phyloP scores from a whole-genome alignment of 2,329 filamentous ascomycete genomes.

The Sclerotinia spermophila region DNA sequence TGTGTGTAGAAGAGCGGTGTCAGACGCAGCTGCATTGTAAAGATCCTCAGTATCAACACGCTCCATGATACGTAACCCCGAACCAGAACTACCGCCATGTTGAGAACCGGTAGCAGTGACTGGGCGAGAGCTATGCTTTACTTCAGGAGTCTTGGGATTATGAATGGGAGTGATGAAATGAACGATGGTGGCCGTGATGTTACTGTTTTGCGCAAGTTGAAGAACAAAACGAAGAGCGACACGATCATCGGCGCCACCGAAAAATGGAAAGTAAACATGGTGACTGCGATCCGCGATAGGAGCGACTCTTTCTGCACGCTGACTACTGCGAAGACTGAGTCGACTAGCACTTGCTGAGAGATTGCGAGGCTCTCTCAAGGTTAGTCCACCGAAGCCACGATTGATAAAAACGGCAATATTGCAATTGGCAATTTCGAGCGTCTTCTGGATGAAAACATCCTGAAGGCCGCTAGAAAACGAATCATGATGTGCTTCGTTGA shows the following conservation, averaged over 20 bases:
- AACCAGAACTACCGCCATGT: slow-evolving; percentile 13
- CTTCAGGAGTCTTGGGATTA: slow-evolving; percentile 24
- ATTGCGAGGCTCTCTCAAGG: slow-evolving; percentile 40
- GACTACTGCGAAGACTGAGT: slow-evolving; percentile 54
- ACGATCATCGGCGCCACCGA: slow-evolving; percentile 78
- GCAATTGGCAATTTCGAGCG: slow-evolving; percentile 60
- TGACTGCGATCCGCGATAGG: slow-evolving; percentile 67
- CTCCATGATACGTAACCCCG: slow-evolving; percentile 25
- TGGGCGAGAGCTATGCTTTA: slow-evolving; percentile 7
- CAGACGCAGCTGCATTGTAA: slow-evolving; percentile 30
- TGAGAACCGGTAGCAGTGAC: slow-evolving; percentile 2
- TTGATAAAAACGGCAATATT: slow-evolving; percentile 79
- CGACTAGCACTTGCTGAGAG: slow-evolving; percentile 48
- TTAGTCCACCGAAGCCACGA: slow-evolving; percentile 56
- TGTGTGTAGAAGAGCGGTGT: slow-evolving; percentile 52
- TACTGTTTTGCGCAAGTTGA: slow-evolving; percentile 75
- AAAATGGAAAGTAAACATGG: slow-evolving; percentile 82
- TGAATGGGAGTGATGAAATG: slow-evolving; percentile 46
- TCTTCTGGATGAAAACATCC: slow-evolving; percentile 66
- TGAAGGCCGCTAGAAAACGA: slow-evolving; percentile 63
- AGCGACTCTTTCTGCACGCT: slow-evolving; percentile 52
- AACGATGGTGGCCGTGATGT: slow-evolving; percentile 74
- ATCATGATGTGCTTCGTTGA: slow-evolving; percentile 50
- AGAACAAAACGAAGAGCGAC: slow-evolving; percentile 76
- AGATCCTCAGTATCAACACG: slow-evolving; percentile 28